phyloP scores from a whole-genome alignment of 306 rosid species.

The Benincasa hispida region DNA sequence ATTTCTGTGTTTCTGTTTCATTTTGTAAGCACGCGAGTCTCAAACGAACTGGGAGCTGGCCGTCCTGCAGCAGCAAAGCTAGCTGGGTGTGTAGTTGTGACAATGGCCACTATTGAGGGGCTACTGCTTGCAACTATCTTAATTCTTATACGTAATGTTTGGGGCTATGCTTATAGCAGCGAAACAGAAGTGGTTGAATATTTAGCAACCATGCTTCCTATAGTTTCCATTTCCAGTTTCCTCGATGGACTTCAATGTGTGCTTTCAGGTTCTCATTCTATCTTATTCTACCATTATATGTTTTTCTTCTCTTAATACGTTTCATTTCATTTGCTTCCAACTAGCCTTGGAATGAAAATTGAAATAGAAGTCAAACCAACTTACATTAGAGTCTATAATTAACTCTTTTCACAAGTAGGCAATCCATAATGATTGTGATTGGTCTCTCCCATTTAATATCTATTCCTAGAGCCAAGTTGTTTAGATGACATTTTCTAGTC shows the following conservation, averaged over 20 bases:
- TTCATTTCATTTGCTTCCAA: not conserved
- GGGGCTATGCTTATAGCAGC: slow-evolving; percentile 61
- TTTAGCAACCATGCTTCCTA: slow-evolving; percentile 48
- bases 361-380: not conserved
- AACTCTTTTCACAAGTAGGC: not conserved
- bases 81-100: slow-evolving; percentile 36
- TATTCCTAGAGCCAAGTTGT: not conserved
- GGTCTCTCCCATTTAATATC: not conserved
- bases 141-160: slow-evolving; percentile 42
- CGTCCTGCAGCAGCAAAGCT: slow-evolving; percentile 39
- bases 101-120: slow-evolving; percentile 42
- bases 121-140: slow-evolving; percentile 24
- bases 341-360: not conserved
- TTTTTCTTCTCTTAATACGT: not conserved
- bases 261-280: slow-evolving; percentile 36
- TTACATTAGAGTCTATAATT: not conserved
- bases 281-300: not conserved
- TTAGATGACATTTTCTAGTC: too few species aligned
- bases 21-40: slow-evolving; percentile 42
- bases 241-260: slow-evolving; percentile 61
- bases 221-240: slow-evolving; percentile 47
- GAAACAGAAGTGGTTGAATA: slow-evolving; percentile 44
- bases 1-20: not conserved
- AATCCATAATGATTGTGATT: not conserved
- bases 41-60: slow-evolving; percentile 76